These are phyloP conservation scores for Aspergillus fumigatiaffinis DNA, from an alignment of 2,329 filamentous ascomycete species.

Conservation along the genomic window DNA sequence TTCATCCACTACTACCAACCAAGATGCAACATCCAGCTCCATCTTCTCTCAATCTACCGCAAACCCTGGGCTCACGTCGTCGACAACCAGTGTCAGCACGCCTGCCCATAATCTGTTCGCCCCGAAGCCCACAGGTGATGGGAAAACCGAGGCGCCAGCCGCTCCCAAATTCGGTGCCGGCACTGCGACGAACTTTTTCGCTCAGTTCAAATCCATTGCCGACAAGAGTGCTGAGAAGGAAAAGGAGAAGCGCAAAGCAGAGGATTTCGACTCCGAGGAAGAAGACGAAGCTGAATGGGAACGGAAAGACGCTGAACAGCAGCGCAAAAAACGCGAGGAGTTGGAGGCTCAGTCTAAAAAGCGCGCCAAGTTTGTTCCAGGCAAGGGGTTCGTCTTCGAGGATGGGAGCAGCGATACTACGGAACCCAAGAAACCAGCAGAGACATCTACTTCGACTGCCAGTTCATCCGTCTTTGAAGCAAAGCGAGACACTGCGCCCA, in stretches of 20 bases:
- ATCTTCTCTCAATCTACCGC: constrained; percentile 10
- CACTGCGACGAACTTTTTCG: constrained; percentile 35
- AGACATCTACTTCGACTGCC: constrained; percentile 8
- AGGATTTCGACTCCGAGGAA: constrained; percentile 51
- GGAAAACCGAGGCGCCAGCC: constrained; percentile 6
- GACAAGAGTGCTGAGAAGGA: constrained; percentile 41
- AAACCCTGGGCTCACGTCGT: constrained; percentile 11
- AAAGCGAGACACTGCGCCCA: constrained; percentile 22
- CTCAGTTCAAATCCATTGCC: constrained; percentile 39
- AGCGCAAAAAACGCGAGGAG: constrained; percentile 43
- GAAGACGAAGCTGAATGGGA: constrained; percentile 50
- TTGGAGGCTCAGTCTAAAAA: constrained; percentile 36
- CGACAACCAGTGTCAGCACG: constrained; percentile 2
- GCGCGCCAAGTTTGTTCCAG: constrained; percentile 28
- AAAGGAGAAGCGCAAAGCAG: constrained; percentile 47
- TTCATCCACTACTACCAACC: constrained; percentile 6
- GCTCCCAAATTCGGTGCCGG: constrained; percentile 33
- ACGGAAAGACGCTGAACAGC: constrained; percentile 43
- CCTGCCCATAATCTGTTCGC: constrained; percentile 19
- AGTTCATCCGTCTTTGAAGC: constrained; percentile 28
- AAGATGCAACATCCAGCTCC: constrained; percentile 6
- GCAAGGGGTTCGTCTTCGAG: constrained; percentile 31
- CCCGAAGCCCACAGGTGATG: constrained; percentile 14
- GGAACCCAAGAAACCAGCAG: constrained; percentile 17
- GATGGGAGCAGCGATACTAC: constrained; percentile 18